These are phyloP conservation scores for Mycena galopus DNA, from an alignment of 768 basidiomycete species.

Conservation along the genomic window DNA sequence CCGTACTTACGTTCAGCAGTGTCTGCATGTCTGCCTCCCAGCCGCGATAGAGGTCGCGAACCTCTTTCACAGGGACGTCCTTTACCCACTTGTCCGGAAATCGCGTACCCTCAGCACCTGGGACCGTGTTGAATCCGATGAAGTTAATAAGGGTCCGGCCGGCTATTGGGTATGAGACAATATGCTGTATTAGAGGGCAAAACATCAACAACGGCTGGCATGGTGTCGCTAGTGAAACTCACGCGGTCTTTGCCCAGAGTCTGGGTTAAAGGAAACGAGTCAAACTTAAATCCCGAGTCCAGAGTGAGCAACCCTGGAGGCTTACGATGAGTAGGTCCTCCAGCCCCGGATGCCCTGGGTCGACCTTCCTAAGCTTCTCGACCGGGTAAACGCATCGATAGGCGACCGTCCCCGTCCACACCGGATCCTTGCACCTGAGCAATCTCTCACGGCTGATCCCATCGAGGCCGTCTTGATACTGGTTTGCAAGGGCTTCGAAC, in stretches of 20 bases:
- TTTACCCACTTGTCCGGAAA: slow-evolving; percentile 20
- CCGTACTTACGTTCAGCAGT: slow-evolving; percentile 18
- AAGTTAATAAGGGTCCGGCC: slow-evolving; percentile 19
- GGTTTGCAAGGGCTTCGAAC: slow-evolving; percentile 13
- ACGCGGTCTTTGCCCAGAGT: slow-evolving; percentile 20
- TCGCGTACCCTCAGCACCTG: slow-evolving; percentile 3
- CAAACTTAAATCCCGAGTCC: slow-evolving; percentile 1
- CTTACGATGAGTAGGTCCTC: slow-evolving; percentile 4
- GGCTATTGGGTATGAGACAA: slow-evolving; percentile 17
- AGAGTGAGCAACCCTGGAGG: slow-evolving; percentile 9
- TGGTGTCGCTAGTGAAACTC: not conserved
- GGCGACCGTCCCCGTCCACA: slow-evolving; percentile 23
- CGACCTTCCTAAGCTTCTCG: slow-evolving; percentile 22
- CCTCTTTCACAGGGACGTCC: slow-evolving; percentile 13
- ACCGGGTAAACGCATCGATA: slow-evolving; percentile 19
- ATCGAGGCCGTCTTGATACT: not conserved
- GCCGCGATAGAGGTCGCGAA: slow-evolving; percentile 10
- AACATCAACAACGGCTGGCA: slow-evolving; percentile 14
- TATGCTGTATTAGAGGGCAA: slow-evolving; percentile 17
- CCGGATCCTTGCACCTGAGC: slow-evolving; percentile 19
- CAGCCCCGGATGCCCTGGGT: slow-evolving; percentile 19
- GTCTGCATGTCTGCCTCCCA: slow-evolving; percentile 24
- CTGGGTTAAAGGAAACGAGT: slow-evolving; percentile 7
- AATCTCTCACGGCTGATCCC: slow-evolving; percentile 11
- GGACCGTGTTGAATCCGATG: slow-evolving; percentile 9